Evolutionary conservation across 2,329 filamentous ascomycete genomes (phyloP), one percentile per base, ranked within the genome.

Genomic region (Arthrobotrys pseudoclavata): DNA sequence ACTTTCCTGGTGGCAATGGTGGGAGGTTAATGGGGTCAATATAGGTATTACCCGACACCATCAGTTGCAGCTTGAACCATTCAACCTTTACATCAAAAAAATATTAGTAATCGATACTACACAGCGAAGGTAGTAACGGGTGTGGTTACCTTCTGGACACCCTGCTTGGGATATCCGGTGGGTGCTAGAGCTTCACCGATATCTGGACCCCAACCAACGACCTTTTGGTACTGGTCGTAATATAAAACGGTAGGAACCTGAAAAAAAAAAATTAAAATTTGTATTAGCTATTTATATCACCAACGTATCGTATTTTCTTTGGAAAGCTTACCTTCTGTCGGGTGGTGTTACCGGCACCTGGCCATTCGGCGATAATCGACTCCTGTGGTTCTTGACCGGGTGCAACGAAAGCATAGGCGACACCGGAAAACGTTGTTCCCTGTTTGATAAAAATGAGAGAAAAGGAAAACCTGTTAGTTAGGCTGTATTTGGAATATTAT

Each of bases 21-120:
- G 96, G 96, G 80, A 99, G 89, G 88, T 98, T 98, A 86, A 98
- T 98, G 79, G 96, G 96, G 84, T 98, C 96, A 83, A 98, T 98
- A 85, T 98, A 98, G 52, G 96, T 98, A 87, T 98, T 98, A 79
- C 96, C 96, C 76, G 94, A 97, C 79, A 97, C 88, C 96, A 98
- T 98, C 71, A 99, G 90, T 86, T 99, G 96, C 81, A 99, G 89
- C 87, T 98, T 98, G 89, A 99, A 98, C 96, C 96, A 99, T 86
- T 98, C 96, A 24, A 98, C 81, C 80, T 81, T 24, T 80, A 24
- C 45, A 50, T 31, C 57, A 53, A 6, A 40, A 34, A 15, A 50
- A 13, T 26, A 26, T 72, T 60, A 66, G 57, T 40, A 57, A 72
- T 57, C 67, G 20, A 26, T 2, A 26, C 4, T 15, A 37, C 2